A percentile compares a stretch with the other conserved stretches of the same genome.
These are phyloP conservation scores for Euphorbia celastroides DNA, from an alignment of 441 rosid species.

Conservation along the genomic window DNA sequence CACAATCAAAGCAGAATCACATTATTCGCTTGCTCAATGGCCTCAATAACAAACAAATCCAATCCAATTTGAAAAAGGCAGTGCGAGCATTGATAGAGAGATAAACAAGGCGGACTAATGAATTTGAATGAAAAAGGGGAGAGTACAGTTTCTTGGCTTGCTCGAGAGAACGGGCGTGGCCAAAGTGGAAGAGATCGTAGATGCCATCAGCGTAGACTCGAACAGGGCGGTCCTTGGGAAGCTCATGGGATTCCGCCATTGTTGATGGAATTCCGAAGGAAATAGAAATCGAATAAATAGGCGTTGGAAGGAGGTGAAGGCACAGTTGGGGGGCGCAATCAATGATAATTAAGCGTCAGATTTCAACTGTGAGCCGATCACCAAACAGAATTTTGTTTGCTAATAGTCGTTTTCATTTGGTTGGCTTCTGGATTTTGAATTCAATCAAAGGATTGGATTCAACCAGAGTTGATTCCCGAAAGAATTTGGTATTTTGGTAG, in stretches of 20 bases:
- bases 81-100: background rate
- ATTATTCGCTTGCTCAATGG: background rate
- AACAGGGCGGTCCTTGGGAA: slow-evolving; percentile 27
- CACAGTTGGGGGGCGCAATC: background rate
- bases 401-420: background rate
- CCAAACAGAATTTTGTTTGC: background rate
- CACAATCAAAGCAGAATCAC: background rate
- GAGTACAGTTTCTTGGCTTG: slow-evolving; percentile 79
- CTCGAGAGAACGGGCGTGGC: slow-evolving; percentile 89
- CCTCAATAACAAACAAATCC: background rate
- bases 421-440: background rate
- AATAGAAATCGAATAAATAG: background rate
- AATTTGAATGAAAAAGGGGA: background rate
- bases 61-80: background rate
- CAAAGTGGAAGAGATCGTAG: slow-evolving; percentile 94
- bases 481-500: background rate
- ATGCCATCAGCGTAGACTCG: slow-evolving; percentile 91
- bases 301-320: background rate
- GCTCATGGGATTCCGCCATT: slow-evolving; percentile 13
- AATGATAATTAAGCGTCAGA: background rate
- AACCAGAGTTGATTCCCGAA: background rate
- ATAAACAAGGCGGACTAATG: background rate
- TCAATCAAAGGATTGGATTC: background rate
- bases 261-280: background rate
- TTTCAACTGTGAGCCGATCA: background rate